Base-by-base conservation (phyloP, 2,329 filamentous ascomycete species). In the Aspergillus udagawae region DNA sequence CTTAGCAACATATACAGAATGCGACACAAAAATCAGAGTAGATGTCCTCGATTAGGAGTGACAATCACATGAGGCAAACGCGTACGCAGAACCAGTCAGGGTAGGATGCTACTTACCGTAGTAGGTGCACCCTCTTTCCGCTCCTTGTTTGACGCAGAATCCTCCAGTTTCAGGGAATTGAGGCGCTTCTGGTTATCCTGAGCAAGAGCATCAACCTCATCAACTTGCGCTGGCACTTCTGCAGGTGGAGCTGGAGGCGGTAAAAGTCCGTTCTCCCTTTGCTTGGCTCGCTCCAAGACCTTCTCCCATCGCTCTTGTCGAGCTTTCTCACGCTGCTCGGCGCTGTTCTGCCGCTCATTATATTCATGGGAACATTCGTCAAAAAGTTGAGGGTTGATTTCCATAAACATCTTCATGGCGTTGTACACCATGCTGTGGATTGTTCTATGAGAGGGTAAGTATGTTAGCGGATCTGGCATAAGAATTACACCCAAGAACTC, bases 401-500 rank as follows among this genome's bases (percentile, higher is more conserved):
- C 94, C 94, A 99, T 99, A 76, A 99, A 99, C 41, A 99, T 84
- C 75, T 99, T 99, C 94, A 99, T 97, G 56, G 94, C 94, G 70
- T 97, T 99, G 75, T 97, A 97, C 10, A 99, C 94, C 93, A 99
- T 97, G 73, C 94, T 94, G 71, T 99, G 94, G 65, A 99, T 99
- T 7, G 94, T 99, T 69, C 94, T 97, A 52, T 29, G 25, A n/a
- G 63, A 7, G 51, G 9, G 14, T 25, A 61, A 25, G 12, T 7
- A 25, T 47, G 21, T 47, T 68, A 81, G 76, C 54, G 57, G 55
- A 29, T 20, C 35, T 27, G 49, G 2, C 2, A 23, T 8, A 47
- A 51, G n/a, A 9, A n/a, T 48, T 7, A 14, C 20, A 32, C 21
- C 17, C 12, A 29, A 23, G 21, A 0, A 0, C 12, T 6, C 5